phyloP scores from a whole-genome alignment of 768 basidiomycete species.

The Panellus pusillus region DNA sequence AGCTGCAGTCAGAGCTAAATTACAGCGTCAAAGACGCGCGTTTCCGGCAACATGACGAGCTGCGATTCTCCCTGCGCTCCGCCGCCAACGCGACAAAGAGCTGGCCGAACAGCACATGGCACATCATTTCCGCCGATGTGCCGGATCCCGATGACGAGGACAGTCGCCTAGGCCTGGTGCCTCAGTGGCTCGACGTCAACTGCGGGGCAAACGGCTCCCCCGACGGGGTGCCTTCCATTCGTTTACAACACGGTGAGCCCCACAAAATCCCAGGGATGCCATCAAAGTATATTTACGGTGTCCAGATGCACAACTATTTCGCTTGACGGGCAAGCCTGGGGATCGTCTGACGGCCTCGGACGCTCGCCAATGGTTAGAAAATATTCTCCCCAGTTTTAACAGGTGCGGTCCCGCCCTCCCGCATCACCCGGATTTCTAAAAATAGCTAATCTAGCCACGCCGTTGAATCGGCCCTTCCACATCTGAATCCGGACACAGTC shows the following conservation, averaged over 20 bases:
- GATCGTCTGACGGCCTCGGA: neutral
- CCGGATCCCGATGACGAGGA: neutral
- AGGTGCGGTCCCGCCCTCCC: constrained; percentile 23
- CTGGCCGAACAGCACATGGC: constrained; percentile 29
- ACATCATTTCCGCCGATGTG: constrained; percentile 37
- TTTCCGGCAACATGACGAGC: constrained; percentile 37
- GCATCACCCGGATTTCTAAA: neutral
- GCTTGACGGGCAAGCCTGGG: constrained; percentile 15
- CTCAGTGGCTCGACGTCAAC: constrained; percentile 38
- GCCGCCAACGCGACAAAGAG: constrained; percentile 30
- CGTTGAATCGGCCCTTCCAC: constrained; percentile 34
- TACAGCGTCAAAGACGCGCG: constrained; percentile 18
- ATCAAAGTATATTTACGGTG: constrained; percentile 12
- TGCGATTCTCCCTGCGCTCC: constrained; percentile 36
- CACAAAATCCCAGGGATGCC: no score
- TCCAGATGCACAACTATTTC: constrained; percentile 21
- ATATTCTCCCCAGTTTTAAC: constrained; percentile 30
- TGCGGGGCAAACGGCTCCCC: constrained; percentile 24
- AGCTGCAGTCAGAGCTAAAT: neutral
- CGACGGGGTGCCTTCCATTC: constrained; percentile 24
- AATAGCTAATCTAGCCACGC: constrained; percentile 27
- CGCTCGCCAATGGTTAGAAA: constrained; percentile 12
- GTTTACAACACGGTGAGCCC: constrained; percentile 31
- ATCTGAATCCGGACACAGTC: constrained; percentile 27
- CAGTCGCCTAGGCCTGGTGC: constrained; percentile 36